phyloP scores from a whole-genome alignment of 23 red algal genomes.

The Pyropia haitanensis region DNA sequence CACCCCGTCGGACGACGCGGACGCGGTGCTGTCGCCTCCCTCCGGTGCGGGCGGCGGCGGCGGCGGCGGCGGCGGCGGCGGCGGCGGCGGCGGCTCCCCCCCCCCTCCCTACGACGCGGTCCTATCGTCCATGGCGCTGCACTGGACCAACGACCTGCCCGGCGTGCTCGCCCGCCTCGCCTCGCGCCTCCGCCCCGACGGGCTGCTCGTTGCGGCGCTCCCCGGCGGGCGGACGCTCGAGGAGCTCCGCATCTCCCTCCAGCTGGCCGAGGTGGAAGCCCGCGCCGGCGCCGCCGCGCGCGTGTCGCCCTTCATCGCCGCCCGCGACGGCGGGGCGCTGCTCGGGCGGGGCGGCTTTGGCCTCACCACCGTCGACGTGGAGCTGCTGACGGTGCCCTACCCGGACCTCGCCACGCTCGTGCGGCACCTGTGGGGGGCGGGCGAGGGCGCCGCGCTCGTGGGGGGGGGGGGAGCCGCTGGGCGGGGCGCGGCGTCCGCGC shows the following conservation, averaged over 20 bases:
- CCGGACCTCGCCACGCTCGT: conserved; percentile 59
- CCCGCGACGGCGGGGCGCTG: conserved; percentile 54
- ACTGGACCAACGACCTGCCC: conserved; percentile 95
- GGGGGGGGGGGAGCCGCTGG: conserved; percentile 28
- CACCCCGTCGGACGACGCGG: no score
- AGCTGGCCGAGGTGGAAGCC: conserved; percentile 80
- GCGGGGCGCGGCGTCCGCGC: conserved; percentile 35
- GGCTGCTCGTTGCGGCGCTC: conserved; percentile 77
- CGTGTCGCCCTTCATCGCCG: conserved; percentile 67
- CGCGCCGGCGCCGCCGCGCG: conserved; percentile 28
- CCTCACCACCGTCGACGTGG: conserved; percentile 74
- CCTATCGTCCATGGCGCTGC: conserved; percentile 49
- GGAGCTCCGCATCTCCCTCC: conserved; percentile 72
- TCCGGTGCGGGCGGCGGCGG: not conserved
- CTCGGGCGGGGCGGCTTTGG: conserved; percentile 37
- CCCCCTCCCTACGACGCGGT: conserved; percentile 45
- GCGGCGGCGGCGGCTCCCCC: not conserved
- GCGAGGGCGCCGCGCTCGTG: conserved; percentile 61
- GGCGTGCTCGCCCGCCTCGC: conserved; percentile 16
- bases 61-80: not conserved
- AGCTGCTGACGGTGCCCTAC: conserved; percentile 55
- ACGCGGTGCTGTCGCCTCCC: no score
- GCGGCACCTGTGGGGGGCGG: conserved; percentile 72
- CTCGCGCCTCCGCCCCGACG: conserved; percentile 55
- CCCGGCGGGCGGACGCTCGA: conserved; percentile 80